Base-by-base conservation (phyloP, 2,329 filamentous ascomycete species). In the Ophiostoma perfectum region DNA sequence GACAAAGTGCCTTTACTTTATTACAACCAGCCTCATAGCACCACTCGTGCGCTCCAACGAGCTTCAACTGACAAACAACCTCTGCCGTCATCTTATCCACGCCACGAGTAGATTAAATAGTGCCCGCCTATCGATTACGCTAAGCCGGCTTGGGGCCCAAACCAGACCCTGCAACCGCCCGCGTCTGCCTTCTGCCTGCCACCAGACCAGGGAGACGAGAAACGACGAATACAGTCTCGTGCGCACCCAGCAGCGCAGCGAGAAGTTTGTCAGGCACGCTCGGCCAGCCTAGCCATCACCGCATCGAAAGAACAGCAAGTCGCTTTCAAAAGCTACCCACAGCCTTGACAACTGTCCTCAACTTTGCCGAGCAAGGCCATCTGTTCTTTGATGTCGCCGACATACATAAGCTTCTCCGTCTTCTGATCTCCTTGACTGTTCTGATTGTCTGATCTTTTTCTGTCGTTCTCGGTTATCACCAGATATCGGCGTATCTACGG, bases 151-250 rank as follows among this genome's bases (percentile, higher is more conserved):
- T 27, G 38, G 42, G 8, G 16, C 11, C 45, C 45, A 47, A 42
- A 16, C 47, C 62, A 60, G 45, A 38, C 36, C 39, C 63, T 58
- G 49, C 67, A 41, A 68, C 62, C 45, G 27, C 66, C 62, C 62
- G 64, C 55, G 65, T 68, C 67, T 65, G 67, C 63, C 49, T 55
- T 55, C 67, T 65, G 63, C 55, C 55, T 60, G 55, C n/a, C 18
- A 60, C 11, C 36, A 36, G 18, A 49, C 47, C 47, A 55, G 12
- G 27, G 27, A 27, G 27, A 27, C 27, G 27, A 27, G 27, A 27
- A 1, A 27, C 27, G 27, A 27, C 27, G 27, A 27, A 27, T 27
- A 27, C 27, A 27, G 27, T 27, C 27, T 27, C 27, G 27, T 27
- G 27, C 27, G 27, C 27, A 2, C 27, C 27, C 27, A 27, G 27